phyloP scores from a whole-genome alignment of 768 basidiomycete species.

The Boletus pseudo-olivaceus region DNA sequence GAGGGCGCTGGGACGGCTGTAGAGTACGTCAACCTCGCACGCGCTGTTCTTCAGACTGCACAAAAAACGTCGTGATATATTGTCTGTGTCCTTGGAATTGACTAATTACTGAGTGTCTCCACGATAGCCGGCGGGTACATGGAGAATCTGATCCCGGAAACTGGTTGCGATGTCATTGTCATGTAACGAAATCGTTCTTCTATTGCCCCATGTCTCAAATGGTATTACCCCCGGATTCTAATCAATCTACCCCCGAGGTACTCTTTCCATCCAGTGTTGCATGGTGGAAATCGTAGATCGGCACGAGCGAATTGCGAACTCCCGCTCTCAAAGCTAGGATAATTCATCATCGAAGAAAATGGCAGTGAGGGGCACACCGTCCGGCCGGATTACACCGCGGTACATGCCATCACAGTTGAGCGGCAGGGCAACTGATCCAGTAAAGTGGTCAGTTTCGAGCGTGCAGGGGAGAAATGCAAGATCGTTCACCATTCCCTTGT shows the following conservation, averaged over 20 bases:
- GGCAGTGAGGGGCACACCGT: conserved; percentile 70
- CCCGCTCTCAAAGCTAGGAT: conserved; percentile 10
- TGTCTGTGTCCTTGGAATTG: neutral
- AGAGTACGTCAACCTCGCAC: conserved; percentile 67
- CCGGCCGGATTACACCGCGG: conserved; percentile 65
- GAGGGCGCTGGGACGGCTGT: conserved; percentile 42
- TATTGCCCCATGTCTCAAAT: neutral
- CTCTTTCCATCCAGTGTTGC: neutral
- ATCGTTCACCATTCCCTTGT: conserved; percentile 55
- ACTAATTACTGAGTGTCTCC: neutral
- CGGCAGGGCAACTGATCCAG: conserved; percentile 58
- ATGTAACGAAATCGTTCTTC: neutral
- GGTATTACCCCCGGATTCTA: neutral
- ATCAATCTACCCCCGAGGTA: neutral
- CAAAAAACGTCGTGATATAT: conserved; percentile 11
- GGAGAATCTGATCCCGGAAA: neutral
- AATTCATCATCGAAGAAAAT: conserved; percentile 71
- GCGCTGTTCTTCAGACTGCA: conserved; percentile 56
- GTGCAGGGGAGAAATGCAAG: conserved; percentile 5
- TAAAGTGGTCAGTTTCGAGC: neutral
- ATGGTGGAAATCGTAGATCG: neutral
- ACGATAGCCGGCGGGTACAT: neutral
- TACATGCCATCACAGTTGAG: conserved; percentile 83
- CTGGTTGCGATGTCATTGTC: neutral
- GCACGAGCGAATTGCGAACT: neutral